Evolutionary conservation across 495 filamentous ascomycete genomes (phyloP), one percentile per base, ranked within the genome.

Genomic region (Rhypophila decipiens): DNA sequence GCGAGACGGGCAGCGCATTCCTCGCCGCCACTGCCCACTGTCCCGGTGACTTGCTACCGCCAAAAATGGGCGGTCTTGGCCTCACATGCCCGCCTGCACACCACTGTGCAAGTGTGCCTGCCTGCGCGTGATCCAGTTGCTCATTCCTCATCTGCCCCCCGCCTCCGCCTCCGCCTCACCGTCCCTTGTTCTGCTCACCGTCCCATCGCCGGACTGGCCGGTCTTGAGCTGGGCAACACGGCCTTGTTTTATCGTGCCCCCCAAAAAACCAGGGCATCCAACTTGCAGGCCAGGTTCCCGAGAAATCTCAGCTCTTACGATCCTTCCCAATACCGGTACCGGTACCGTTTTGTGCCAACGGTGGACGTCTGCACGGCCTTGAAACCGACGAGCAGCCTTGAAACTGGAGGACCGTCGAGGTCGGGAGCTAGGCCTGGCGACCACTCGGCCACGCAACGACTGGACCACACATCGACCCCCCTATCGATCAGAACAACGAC

Each of bases 81-180:
- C 43, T 39, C 21, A 39, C 20, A 22, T 41, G n/a, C 45, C 17
- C 35, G 42, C 36, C 42, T 20, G 35, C 21, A 13, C 12, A 19
- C 31, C 31, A 23, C 35, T 27, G 8, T 9, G 17, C 42, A 29
- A 17, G 37, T 27, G 33, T 51, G 35, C 39, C 21, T 50, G 44
- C 33, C 21, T 45, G 35, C 53, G 57, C 57, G 50, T 56, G 50
- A 54, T 53, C 50, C 36, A 33, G 33, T 44, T 37, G 53, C 45
- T 47, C 56, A 53, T 56, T 53, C 52, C 52, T 59, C 34, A 44
- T 43, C 46, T 47, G 42, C 39, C 34, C 40, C 42, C 18, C 44
- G n/a, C 49, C 13, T 31, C 47, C 15, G 15, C 34, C n/a, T n/a
- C n/a, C n/a, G n/a, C n/a, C n/a, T n/a, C n/a, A n/a, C n/a, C n/a